Base-by-base conservation (phyloP, 2,329 filamentous ascomycete species). In the Exophiala alcalophila region DNA sequence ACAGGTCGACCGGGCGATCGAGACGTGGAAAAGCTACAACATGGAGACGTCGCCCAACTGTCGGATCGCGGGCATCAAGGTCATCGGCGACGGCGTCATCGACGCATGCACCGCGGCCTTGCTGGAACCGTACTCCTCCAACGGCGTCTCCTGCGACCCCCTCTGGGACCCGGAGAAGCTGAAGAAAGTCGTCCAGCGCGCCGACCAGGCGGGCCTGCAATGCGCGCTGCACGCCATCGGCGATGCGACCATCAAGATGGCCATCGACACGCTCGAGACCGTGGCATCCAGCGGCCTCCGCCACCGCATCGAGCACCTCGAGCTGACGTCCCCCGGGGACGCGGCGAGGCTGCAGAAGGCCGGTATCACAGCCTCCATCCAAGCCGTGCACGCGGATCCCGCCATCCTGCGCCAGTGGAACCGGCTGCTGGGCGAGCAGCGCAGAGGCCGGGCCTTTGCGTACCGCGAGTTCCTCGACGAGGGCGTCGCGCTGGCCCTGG, bases 221-320 rank as follows among this genome's bases (percentile, higher is more conserved):
- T 71, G 69, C 42, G 72, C 72, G 0, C 59, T 75, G 8, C 72
- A 75, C 46, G 72, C 72, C 4, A 75, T 74, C 44, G 72, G 72
- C n/a, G 72, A 75, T 44, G 58, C 57, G 38, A 66, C 72, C 3
- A 62, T 73, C 2, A 61, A 63, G 24, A 66, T 67, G 38, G 69
- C 70, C 10, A 68, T 75, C 49, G 65, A 73, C 34, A 63, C 63
- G 2, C 59, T 75, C 5, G 66, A 68, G 11, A 45, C 66, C 18
- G 64, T 65, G 15, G 55, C 57, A 15, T 63, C 62, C 2, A 65
- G 66, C 3, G 63, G 62, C 12, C 64, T 65, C 29, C 63, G 72
- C 15, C 72, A 73, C 47, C 64, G 72, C 32, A 73, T 75, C 47
- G 72, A 75, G 53, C 72, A 75, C 57, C 61, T 75, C 8, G 72